Conservation (phyloP, 2,329 filamentous ascomycete species). For the Colletotrichum sojae region DNA sequence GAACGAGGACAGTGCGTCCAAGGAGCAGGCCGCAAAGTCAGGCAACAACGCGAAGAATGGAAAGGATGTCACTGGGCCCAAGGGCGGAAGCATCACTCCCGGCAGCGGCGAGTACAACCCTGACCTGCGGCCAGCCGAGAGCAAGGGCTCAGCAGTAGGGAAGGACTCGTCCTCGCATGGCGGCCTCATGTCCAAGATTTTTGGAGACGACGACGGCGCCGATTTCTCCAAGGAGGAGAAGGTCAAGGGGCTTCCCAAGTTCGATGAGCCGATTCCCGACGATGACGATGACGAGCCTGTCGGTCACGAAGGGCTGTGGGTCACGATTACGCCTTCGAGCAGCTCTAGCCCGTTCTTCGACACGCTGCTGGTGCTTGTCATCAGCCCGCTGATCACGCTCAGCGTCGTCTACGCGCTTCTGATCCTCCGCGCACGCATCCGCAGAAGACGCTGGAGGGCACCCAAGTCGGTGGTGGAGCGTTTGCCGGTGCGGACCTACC, state of each 20-base stretch:
- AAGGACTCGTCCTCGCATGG: constrained; percentile 38
- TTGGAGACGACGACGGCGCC: constrained; percentile 59
- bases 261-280: constrained; percentile 43
- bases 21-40: constrained; percentile 40
- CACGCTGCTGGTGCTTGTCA: constrained; percentile 94
- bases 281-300: constrained; percentile 49
- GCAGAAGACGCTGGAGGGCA: constrained; percentile 93
- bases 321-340: constrained; percentile 93
- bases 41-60: constrained; percentile 39
- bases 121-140: constrained; percentile 48
- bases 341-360: constrained; percentile 96
- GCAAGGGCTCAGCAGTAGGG: constrained; percentile 45
- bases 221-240: constrained; percentile 46
- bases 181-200: constrained; percentile 65
- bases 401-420: constrained; percentile 93
- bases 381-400: constrained; percentile 92
- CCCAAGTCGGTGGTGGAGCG: constrained; percentile 96
- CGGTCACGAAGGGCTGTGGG: constrained; percentile 87
- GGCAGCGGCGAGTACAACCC: constrained; percentile 78
- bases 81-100: constrained; percentile 78
- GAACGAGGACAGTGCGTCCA: constrained; percentile 32
- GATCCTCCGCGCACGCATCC: constrained; percentile 88
- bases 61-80: constrained; percentile 55
- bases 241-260: constrained; percentile 41
- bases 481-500: constrained; percentile 95